phyloP scores from a whole-genome alignment of 2,329 filamentous ascomycete genomes.

The Aspergillus ochraceoroseus region DNA sequence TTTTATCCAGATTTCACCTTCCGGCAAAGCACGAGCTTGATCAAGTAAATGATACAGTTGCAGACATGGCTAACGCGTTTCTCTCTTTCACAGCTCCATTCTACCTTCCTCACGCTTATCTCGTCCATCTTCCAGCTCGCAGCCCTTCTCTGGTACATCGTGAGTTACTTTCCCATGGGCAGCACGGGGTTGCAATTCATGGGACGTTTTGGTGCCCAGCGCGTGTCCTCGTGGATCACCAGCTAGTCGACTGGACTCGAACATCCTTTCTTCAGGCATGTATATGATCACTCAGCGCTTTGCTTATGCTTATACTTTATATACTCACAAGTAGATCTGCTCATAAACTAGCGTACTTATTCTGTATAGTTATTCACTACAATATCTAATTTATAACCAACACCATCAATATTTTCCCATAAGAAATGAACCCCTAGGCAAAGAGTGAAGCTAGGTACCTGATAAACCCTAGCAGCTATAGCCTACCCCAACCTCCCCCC shows the following conservation, averaged over 20 bases:
- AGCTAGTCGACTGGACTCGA: constrained; percentile 47
- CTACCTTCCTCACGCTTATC: constrained; percentile 76
- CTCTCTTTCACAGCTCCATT: constrained; percentile 61
- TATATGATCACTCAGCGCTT: not conserved
- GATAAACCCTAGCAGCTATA: too few species aligned
- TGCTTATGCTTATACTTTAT: too few species aligned
- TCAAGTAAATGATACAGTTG: too few species aligned
- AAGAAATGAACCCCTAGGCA: too few species aligned
- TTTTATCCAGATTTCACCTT: not conserved
- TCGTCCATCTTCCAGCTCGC: constrained; percentile 78
- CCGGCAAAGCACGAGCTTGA: not conserved
- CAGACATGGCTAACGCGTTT: constrained; percentile 23
- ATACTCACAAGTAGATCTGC: not conserved
- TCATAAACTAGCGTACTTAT: too few species aligned
- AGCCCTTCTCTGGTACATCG: constrained; percentile 83
- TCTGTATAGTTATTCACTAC: too few species aligned
- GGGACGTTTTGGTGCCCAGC: constrained; percentile 75
- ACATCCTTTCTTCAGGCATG: not conserved
- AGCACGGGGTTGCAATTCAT: constrained; percentile 80
- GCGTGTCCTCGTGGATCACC: constrained; percentile 83
- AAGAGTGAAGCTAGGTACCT: too few species aligned
- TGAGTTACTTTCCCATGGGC: constrained; percentile 98
- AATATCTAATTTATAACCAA: too few species aligned
- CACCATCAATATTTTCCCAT: too few species aligned
- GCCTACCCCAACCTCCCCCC: too few species aligned